Evolutionary conservation across 805 yeast species (phyloP).

Genomic region (Candida michaelii): DNA sequence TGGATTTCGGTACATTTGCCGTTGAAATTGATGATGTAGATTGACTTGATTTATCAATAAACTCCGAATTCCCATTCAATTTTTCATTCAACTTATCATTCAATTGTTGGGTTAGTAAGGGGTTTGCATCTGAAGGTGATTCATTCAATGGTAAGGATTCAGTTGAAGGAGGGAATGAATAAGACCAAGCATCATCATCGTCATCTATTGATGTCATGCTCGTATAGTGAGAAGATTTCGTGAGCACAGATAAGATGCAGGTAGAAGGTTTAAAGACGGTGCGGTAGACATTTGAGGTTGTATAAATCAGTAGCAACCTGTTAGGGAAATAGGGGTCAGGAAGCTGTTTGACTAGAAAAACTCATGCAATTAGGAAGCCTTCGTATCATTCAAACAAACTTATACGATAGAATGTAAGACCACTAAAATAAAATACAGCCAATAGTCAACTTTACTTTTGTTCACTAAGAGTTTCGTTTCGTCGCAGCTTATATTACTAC

Average conservation of each 20-base stretch:
- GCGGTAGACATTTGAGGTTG: too few relatives aligned
- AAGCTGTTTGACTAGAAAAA: too few relatives aligned
- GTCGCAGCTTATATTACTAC: constrained; percentile 6
- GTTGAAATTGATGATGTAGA: background rate
- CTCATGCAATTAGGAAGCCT: too few relatives aligned
- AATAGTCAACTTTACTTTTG: too few relatives aligned
- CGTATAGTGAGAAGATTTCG: constrained; percentile 4
- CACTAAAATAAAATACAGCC: too few relatives aligned
- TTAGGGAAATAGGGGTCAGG: too few relatives aligned
- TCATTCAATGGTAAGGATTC: constrained; percentile 25
- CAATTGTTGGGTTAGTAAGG: background rate
- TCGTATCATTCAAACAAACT: too few relatives aligned
- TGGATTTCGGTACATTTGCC: background rate
- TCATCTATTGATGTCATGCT: constrained; percentile 19
- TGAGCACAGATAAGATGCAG: background rate
- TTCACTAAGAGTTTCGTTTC: too few relatives aligned
- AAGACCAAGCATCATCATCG: constrained; percentile 43
- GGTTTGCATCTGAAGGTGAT: background rate
- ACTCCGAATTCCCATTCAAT: background rate
- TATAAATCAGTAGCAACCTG: too few relatives aligned
- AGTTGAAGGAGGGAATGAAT: constrained; percentile 37
- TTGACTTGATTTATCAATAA: background rate
- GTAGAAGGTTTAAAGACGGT: too few relatives aligned
- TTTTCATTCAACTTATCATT: background rate
- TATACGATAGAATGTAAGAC: too few relatives aligned